These are phyloP conservation scores for Arabidopsis suecica DNA, from an alignment of 345 rosid species.

Conservation along the genomic window DNA sequence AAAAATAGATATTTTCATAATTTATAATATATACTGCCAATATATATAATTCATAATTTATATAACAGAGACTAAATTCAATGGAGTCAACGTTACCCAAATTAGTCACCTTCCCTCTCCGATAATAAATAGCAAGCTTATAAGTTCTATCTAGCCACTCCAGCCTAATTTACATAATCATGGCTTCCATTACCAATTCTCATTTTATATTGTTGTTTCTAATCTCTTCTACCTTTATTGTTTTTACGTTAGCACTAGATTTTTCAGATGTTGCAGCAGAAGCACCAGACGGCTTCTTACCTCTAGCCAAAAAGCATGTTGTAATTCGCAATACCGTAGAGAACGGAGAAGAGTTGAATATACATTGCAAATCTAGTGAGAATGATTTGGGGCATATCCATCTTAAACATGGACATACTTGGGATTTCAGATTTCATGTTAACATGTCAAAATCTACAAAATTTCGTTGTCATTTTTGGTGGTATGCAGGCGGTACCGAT, in stretches of 20 bases:
- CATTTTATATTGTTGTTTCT: background rate
- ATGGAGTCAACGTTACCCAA: background rate
- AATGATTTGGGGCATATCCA: slow-evolving; percentile 2
- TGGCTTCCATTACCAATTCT: background rate
- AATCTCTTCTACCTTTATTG: background rate
- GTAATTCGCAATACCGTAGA: background rate
- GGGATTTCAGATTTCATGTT: background rate
- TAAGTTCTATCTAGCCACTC: background rate
- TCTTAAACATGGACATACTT: background rate
- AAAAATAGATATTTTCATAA: no score
- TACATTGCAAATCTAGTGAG: background rate
- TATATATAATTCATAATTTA: background rate
- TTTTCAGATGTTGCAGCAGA: background rate
- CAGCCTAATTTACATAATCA: background rate
- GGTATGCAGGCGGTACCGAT: background rate
- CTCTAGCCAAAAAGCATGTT: slow-evolving; percentile 20
- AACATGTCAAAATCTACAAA: background rate
- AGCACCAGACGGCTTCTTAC: background rate
- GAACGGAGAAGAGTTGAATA: background rate
- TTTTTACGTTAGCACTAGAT: background rate
- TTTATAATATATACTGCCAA: no score
- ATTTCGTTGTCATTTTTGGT: background rate
- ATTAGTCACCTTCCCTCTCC: background rate
- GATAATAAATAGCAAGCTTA: background rate
- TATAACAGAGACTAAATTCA: background rate